These are phyloP conservation scores for Trametes elegans DNA, from an alignment of 768 basidiomycete genomes.

Conservation along the genomic window DNA sequence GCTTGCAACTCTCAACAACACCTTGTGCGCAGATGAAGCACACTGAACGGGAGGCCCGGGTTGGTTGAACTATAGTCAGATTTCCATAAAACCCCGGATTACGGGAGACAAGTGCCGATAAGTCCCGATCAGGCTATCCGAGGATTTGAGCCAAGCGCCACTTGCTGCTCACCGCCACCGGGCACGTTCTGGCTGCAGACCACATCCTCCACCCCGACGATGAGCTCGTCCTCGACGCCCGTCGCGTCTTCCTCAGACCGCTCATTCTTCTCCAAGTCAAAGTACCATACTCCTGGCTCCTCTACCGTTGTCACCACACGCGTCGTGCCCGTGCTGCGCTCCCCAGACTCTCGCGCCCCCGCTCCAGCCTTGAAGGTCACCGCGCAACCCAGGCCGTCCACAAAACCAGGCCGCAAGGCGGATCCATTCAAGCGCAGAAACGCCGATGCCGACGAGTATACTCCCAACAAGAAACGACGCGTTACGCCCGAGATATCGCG, in stretches of 20 bases:
- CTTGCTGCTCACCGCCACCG: conserved; percentile 15
- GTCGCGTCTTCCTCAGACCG: conserved; percentile 24
- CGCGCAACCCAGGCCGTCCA: conserved; percentile 22
- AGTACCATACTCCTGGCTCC: conserved; percentile 19
- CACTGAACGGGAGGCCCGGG: too few relatives aligned
- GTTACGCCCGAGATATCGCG: conserved; percentile 15
- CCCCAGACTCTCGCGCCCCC: conserved; percentile 15
- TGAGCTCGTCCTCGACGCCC: conserved; percentile 16
- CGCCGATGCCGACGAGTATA: neutral
- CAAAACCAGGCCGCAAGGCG: conserved; percentile 18
- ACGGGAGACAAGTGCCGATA: neutral
- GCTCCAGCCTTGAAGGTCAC: conserved; percentile 21
- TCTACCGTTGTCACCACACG: conserved; percentile 31
- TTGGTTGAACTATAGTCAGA: too few relatives aligned
- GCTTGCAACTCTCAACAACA: too few relatives aligned
- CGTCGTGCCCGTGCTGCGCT: conserved; percentile 24
- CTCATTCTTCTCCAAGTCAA: conserved; percentile 34
- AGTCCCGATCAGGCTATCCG: neutral
- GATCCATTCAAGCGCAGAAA: conserved; percentile 21
- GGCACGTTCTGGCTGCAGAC: conserved; percentile 8
- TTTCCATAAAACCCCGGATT: neutral
- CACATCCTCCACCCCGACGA: conserved; percentile 14
- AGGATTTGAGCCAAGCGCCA: neutral
- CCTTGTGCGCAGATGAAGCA: too few relatives aligned
- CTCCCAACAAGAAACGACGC: conserved; percentile 27